phyloP scores from a whole-genome alignment of 2,329 filamentous ascomycete genomes.

The Penicillium carneum region DNA sequence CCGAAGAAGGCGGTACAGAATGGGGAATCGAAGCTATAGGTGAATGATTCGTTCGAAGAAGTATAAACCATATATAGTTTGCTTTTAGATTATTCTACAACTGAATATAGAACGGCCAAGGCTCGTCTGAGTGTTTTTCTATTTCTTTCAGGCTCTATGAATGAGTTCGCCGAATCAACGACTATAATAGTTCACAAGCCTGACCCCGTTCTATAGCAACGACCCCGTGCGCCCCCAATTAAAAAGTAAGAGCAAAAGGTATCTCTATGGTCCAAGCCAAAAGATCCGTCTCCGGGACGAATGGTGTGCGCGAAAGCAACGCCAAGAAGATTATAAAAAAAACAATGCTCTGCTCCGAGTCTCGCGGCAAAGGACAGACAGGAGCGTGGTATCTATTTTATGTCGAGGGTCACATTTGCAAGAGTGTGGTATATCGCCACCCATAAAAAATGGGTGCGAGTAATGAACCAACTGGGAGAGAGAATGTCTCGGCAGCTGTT shows the following conservation, averaged over 20 bases:
- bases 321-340: constrained; percentile 10
- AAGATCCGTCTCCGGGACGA: constrained; percentile 19
- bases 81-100: background rate
- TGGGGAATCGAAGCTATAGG: constrained; percentile 40
- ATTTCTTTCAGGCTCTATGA: constrained; percentile 23
- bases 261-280: constrained; percentile 24
- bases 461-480: background rate
- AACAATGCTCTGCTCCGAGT: constrained; percentile 16
- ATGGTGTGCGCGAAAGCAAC: constrained; percentile 12
- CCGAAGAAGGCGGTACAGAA: constrained; percentile 38
- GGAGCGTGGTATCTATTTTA: constrained; percentile 17
- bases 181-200: constrained; percentile 13
- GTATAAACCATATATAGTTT: constrained; percentile 11
- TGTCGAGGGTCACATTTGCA: constrained; percentile 12
- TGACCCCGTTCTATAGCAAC: constrained; percentile 31
- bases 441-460: background rate
- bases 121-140: constrained; percentile 18
- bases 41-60: background rate
- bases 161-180: constrained; percentile 27
- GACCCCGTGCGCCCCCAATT: constrained; percentile 12
- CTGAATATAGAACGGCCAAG: background rate
- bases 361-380: constrained; percentile 5
- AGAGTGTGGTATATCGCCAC: constrained; percentile 1
- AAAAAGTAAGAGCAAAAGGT: constrained; percentile 1
- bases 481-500: constrained; percentile 15